Evolutionary conservation across 2,329 filamentous ascomycete species (phyloP).

Genomic region (Alternaria panax): DNA sequence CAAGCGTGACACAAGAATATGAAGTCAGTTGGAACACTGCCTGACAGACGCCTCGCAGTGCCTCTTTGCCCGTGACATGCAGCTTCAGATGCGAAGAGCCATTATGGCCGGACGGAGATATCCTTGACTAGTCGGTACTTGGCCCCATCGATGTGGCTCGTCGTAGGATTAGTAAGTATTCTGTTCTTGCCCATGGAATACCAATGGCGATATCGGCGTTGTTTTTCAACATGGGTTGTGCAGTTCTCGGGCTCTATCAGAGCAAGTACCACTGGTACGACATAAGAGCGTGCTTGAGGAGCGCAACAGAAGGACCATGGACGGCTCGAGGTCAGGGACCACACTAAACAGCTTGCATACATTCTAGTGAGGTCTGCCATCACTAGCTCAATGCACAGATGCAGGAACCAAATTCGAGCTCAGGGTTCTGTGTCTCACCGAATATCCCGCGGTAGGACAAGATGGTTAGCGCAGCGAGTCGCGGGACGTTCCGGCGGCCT

Average conservation of each 20-base stretch:
- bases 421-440: conserved; percentile 11
- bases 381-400: conserved; percentile 14
- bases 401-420: conserved; percentile 19
- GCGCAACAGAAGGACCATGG: not conserved
- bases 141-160: not conserved
- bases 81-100: not conserved
- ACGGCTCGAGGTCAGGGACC: not conserved
- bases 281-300: not conserved
- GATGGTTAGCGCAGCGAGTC: not conserved
- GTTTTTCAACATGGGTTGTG: not conserved
- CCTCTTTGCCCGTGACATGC: not conserved
- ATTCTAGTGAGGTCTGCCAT: not conserved
- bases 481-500: conserved; percentile 1
- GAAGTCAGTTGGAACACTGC: conserved; percentile 3
- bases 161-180: not conserved
- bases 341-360: not conserved
- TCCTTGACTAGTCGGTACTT: conserved; percentile 3
- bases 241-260: not conserved
- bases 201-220: not conserved
- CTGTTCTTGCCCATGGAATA: not conserved
- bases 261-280: conserved; percentile 3
- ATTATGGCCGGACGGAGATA: not conserved
- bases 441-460: conserved; percentile 12
- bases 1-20: conserved; percentile 2
- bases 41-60: conserved; percentile 14